Evolutionary conservation across 371 early-diverging fungal genomes (phyloP).

Genomic region (Fennellomyces sp.): DNA sequence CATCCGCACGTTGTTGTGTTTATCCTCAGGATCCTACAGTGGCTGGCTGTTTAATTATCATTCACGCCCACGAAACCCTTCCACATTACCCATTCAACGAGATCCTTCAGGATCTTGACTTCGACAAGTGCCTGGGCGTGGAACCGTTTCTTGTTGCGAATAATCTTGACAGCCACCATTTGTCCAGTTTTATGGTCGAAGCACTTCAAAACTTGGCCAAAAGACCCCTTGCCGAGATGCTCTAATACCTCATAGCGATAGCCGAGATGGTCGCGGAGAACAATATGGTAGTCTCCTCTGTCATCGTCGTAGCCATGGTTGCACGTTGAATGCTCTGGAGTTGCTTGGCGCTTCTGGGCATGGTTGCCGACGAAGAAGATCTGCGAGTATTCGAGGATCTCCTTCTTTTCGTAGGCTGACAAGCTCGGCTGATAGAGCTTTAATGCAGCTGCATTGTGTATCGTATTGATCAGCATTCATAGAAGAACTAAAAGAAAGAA

Average conservation of each 20-base stretch:
- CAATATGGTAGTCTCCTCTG: constrained; percentile 81
- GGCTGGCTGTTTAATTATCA: not conserved
- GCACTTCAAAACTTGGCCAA: constrained; percentile 90
- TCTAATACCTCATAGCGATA: constrained; percentile 85
- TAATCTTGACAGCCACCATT: constrained; percentile 88
- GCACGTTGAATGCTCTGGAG: constrained; percentile 42
- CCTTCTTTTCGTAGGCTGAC: constrained; percentile 80
- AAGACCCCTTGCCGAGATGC: constrained; percentile 88
- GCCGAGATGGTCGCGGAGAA: constrained; percentile 74
- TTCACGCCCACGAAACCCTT: not conserved
- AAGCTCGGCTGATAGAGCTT: constrained; percentile 67
- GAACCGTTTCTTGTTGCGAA: constrained; percentile 87
- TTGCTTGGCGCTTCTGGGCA: constrained; percentile 57
- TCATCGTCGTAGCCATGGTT: constrained; percentile 86
- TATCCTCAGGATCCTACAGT: constrained; percentile 78
- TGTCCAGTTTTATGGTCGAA: constrained; percentile 77
- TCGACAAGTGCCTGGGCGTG: constrained; percentile 88
- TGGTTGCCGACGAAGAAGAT: constrained; percentile 88
- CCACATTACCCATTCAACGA: constrained; percentile 44
- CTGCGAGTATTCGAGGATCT: constrained; percentile 78
- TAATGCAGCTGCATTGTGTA: constrained; percentile 36
- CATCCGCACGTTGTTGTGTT: constrained; percentile 85
- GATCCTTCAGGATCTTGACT: constrained; percentile 75
- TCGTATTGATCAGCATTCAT: not conserved
- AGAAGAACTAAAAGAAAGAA: not conserved